Percentiles rank a stretch among this genome's conserved stretches.
phyloP scores from a whole-genome alignment of 441 rosid species.

The Lepidium campestre region DNA sequence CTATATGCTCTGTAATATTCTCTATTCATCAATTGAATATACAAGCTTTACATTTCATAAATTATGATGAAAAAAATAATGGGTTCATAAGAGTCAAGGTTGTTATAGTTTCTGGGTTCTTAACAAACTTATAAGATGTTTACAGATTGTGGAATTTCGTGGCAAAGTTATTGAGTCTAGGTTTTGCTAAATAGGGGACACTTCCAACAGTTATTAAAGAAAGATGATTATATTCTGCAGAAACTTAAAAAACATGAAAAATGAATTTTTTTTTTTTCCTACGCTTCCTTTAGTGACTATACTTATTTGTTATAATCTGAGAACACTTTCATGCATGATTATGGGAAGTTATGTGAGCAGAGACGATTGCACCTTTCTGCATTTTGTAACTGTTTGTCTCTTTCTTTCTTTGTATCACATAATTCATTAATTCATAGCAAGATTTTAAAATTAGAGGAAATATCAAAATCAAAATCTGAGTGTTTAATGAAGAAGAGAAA shows the following conservation, averaged over 20 bases:
- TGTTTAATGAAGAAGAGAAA: too few species aligned
- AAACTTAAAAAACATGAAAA: conserved; percentile 14
- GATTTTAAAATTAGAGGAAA: background rate
- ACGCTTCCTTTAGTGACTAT: conserved; percentile 14
- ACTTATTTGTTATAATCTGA: conserved; percentile 10
- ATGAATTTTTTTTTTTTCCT: background rate
- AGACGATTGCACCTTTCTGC: conserved; percentile 5
- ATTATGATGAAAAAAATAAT: conserved; percentile 43
- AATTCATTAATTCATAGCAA: conserved; percentile 24
- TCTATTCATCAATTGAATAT: too few species aligned
- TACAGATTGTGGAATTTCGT: conserved; percentile 85
- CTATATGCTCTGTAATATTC: too few species aligned
- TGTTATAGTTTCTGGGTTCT: conserved; percentile 92
- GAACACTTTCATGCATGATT: conserved; percentile 23
- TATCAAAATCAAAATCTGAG: too few species aligned
- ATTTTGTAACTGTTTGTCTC: conserved; percentile 16
- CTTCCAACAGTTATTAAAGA: conserved; percentile 77
- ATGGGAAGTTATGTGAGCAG: conserved; percentile 20
- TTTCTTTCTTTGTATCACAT: conserved; percentile 7
- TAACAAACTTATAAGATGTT: conserved; percentile 94
- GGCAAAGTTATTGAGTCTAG: conserved; percentile 79
- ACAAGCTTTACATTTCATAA: too few species aligned
- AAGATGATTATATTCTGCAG: conserved; percentile 26
- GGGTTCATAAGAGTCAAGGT: conserved; percentile 78
- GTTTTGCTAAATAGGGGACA: conserved; percentile 56